phyloP scores from a whole-genome alignment of 1,284 basidiomycete genomes.

The Ustilago crameri region DNA sequence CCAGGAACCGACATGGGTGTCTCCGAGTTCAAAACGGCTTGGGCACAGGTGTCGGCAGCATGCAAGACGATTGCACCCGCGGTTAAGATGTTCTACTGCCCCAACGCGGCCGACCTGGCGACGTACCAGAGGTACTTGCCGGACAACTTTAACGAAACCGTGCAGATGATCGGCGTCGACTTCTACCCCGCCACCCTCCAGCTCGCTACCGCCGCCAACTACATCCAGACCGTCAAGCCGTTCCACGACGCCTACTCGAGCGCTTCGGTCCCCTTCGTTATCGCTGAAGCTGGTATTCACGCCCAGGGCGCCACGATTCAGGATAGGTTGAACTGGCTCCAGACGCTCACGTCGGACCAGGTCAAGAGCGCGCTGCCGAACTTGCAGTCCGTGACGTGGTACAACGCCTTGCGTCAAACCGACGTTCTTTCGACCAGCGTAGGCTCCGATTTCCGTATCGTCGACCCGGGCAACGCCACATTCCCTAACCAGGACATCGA shows the following conservation, averaged over 20 bases:
- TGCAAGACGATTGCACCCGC: slow-evolving; percentile 57
- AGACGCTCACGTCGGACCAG: slow-evolving; percentile 52
- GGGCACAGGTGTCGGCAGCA: slow-evolving; percentile 65
- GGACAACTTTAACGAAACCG: slow-evolving; percentile 50
- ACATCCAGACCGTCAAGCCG: slow-evolving; percentile 63
- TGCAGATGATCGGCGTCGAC: slow-evolving; percentile 66
- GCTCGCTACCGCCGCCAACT: slow-evolving; percentile 42
- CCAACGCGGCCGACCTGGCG: slow-evolving; percentile 38
- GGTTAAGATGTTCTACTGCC: slow-evolving; percentile 67
- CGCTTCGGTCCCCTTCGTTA: slow-evolving; percentile 61
- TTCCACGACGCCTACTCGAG: slow-evolving; percentile 68
- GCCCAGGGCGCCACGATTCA: slow-evolving; percentile 20
- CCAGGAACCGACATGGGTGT: slow-evolving; percentile 47
- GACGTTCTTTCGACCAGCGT: slow-evolving; percentile 43
- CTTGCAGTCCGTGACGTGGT: slow-evolving; percentile 65
- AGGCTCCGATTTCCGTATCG: slow-evolving; percentile 42
- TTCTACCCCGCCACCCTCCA: slow-evolving; percentile 58
- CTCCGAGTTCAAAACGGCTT: slow-evolving; percentile 67
- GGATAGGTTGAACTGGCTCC: slow-evolving; percentile 60
- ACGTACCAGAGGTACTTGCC: slow-evolving; percentile 38
- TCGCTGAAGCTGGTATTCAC: slow-evolving; percentile 66
- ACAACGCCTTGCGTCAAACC: slow-evolving; percentile 58
- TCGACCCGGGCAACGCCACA: slow-evolving; percentile 34
- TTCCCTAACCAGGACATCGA: slow-evolving; percentile 30
- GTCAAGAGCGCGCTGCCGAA: slow-evolving; percentile 59